Percentiles rank a stretch among this genome's conserved stretches.
Evolutionary conservation across 257 asterid species (phyloP).

Genomic region (Pogostemon cablin): DNA sequence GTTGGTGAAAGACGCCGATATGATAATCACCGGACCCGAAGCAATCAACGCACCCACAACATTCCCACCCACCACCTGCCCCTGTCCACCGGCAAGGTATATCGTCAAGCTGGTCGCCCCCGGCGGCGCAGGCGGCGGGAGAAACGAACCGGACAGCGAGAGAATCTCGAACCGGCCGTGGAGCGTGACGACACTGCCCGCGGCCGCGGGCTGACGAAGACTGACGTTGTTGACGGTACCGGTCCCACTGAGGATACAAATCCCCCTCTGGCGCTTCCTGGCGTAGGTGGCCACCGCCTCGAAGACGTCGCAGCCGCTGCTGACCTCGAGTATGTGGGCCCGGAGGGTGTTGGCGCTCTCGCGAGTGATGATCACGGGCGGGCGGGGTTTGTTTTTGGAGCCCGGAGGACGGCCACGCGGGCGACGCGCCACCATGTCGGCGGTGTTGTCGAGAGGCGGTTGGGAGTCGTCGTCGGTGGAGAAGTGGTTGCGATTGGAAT

Average conservation of each 20-base stretch:
- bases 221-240: conserved; percentile 85
- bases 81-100: conserved; percentile 79
- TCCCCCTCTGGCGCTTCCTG: conserved; percentile 69
- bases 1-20: conserved; percentile 80
- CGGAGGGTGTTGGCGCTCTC: conserved; percentile 93
- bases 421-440: conserved; percentile 47
- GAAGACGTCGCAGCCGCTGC: conserved; percentile 80
- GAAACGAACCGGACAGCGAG: conserved; percentile 75
- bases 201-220: conserved; percentile 69
- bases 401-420: conserved; percentile 79
- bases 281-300: conserved; percentile 80
- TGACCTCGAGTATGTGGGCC: conserved; percentile 80
- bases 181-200: conserved; percentile 67
- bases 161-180: conserved; percentile 83
- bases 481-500: conserved; percentile 36
- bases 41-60: conserved; percentile 84
- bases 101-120: conserved; percentile 85
- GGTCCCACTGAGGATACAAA: conserved; percentile 71
- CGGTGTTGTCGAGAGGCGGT: conserved; percentile 41
- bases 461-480: conserved; percentile 42
- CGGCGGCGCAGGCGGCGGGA: conserved; percentile 94
- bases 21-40: conserved; percentile 71
- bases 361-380: conserved; percentile 85
- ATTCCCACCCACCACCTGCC: conserved; percentile 90
- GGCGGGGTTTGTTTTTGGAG: conserved; percentile 78